Percentiles rank a stretch among this genome's conserved stretches.
Conservation (phyloP, 805 yeast genomes). For the Pichia membranifaciens region DNA sequence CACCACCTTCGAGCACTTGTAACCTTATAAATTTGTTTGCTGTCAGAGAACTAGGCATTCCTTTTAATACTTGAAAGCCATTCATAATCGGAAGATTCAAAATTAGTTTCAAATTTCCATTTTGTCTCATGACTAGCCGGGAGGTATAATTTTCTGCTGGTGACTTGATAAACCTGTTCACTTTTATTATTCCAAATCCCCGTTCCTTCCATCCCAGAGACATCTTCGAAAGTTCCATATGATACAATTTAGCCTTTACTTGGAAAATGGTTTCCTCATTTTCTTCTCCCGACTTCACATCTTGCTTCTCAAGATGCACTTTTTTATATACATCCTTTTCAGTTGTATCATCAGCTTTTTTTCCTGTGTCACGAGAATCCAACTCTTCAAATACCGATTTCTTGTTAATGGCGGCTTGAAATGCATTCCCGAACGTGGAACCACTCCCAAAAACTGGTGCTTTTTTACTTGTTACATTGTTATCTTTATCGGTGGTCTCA, state of each 20-base stretch:
- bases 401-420: constrained; percentile 44
- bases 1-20: constrained; percentile 54
- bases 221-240: constrained; percentile 58
- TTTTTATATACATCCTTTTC: constrained; percentile 38
- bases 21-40: constrained; percentile 82
- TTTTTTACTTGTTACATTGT: not conserved
- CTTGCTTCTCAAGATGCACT: constrained; percentile 56
- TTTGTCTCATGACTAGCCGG: constrained; percentile 86
- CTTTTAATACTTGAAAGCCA: constrained; percentile 61
- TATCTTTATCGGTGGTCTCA: not conserved
- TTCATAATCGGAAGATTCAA: constrained; percentile 64
- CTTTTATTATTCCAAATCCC: constrained; percentile 83
- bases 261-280: constrained; percentile 64
- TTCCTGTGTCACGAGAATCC: constrained; percentile 8
- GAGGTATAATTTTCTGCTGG: constrained; percentile 36
- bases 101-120: constrained; percentile 76
- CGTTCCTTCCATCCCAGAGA: constrained; percentile 91
- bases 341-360: constrained; percentile 21
- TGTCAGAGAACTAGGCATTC: constrained; percentile 78
- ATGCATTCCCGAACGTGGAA: constrained; percentile 48
- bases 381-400: constrained; percentile 51
- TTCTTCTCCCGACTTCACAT: constrained; percentile 84
- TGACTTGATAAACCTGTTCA: constrained; percentile 42
- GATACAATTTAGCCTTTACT: constrained; percentile 74
- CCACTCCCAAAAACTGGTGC: constrained; percentile 38